Evolutionary conservation across 2,329 filamentous ascomycete genomes (phyloP), one percentile per base, ranked within the genome.

Genomic region (Trichoderma sp.): DNA sequence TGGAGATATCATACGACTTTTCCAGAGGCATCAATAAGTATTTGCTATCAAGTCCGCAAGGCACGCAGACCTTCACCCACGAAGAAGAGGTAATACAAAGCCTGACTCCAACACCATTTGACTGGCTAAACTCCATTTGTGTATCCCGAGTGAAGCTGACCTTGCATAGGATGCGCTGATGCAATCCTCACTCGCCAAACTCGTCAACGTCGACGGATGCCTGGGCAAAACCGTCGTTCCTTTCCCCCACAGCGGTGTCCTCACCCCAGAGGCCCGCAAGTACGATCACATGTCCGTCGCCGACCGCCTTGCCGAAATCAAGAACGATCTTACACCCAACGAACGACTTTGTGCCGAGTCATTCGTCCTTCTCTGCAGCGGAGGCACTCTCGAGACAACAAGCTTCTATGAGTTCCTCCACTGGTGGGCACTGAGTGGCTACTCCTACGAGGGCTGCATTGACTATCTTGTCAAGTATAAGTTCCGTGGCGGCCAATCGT

Each of bases 251-350:
- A 69, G 66, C 9, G 66, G 66, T 2, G 66, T 69, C 12, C 28
- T 69, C 3, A 60, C 34, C 26, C 56, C 56, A 3, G 66, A 69
- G 57, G 66, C 66, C 26, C 66, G 66, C n/a, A 69, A 69, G 28
- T 69, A 69, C 56, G 66, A 69, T n/a, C 66, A 69, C 26, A 69
- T 69, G 66, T 60, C 66, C n/a, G 66, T 69, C 12, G 66, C 66
- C 36, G 56, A 69, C 28, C 66, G 66, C 1, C 39, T 69, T n/a
- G 56, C 66, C 18, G 66, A 69, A 28, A 69, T 69, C 2, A 69
- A 69, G 18, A 69, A 61, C 6, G 66, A 60, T 7, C 56, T 69
- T 8, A 69, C 66, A 4, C 66, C 66, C 36, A 69, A 69, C 36
- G 66, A 69, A 43, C 66, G 66, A 36, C 56, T 69, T 18, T 69